These are phyloP conservation scores for Trametes meyenii DNA, from an alignment of 768 basidiomycete genomes.

Conservation along the genomic window DNA sequence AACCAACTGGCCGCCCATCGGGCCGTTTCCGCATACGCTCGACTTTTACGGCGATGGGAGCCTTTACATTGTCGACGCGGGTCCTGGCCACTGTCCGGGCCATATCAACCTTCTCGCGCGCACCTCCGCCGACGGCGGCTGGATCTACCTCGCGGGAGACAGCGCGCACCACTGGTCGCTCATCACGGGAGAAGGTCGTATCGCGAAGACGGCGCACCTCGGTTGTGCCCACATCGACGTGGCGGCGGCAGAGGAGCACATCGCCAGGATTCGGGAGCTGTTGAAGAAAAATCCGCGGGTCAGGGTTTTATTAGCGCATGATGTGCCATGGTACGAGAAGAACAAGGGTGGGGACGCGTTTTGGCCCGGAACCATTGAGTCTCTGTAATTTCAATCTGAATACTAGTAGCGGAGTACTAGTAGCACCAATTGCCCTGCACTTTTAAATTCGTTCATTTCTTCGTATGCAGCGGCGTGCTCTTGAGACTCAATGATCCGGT, in stretches of 20 bases:
- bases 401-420: too few relatives aligned
- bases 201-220: constrained; percentile 37
- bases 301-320: too few relatives aligned
- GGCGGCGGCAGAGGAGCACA: constrained; percentile 44
- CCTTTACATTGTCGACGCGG: constrained; percentile 56
- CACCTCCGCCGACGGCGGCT: constrained; percentile 54
- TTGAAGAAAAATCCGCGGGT: constrained; percentile 35
- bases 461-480: too few relatives aligned
- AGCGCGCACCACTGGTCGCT: constrained; percentile 50
- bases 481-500: too few relatives aligned
- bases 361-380: constrained; percentile 29
- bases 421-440: too few relatives aligned
- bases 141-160: too few relatives aligned
- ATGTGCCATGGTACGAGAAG: too few relatives aligned
- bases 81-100: constrained; percentile 56
- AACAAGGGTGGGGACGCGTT: constrained; percentile 46
- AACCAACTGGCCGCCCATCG: constrained; percentile 42
- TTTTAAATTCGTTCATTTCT: too few relatives aligned
- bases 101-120: constrained; percentile 59
- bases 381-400: constrained; percentile 10
- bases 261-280: constrained; percentile 40
- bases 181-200: constrained; percentile 47
- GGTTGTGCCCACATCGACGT: constrained; percentile 48
- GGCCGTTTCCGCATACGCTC: constrained; percentile 46
- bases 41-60: constrained; percentile 62